These are phyloP conservation scores for Pythium plurisporium DNA, from an alignment of 352 stramenopile genomes.

Conservation along the genomic window DNA sequence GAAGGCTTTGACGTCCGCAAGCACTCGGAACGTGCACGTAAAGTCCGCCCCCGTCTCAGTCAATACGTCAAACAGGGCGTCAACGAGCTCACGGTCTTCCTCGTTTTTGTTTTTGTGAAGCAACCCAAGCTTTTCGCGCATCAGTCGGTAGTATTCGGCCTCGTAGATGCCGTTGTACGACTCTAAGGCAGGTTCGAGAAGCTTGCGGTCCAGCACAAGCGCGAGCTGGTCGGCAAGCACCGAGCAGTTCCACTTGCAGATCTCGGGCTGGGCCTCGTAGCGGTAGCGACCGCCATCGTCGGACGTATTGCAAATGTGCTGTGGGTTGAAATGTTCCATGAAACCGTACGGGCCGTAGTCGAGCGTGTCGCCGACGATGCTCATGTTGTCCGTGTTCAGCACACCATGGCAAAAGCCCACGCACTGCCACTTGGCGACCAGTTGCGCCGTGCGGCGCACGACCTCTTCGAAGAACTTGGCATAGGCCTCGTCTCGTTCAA, in stretches of 20 bases:
- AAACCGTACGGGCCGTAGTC: conserved; percentile 93
- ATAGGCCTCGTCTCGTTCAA: conserved; percentile 22
- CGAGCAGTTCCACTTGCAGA: conserved; percentile 84
- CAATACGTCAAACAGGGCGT: conserved; percentile 53
- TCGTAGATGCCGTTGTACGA: conserved; percentile 47
- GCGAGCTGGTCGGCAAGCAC: conserved; percentile 65
- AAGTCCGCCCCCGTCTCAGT: conserved; percentile 69
- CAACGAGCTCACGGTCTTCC: conserved; percentile 44
- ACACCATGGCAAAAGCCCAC: conserved; percentile 91
- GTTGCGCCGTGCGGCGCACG: conserved; percentile 56
- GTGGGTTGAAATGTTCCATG: conserved; percentile 88
- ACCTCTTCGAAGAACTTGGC: conserved; percentile 61
- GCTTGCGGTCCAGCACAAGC: conserved; percentile 35
- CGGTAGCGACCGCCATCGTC: conserved; percentile 77
- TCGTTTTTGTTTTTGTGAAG: conserved; percentile 22
- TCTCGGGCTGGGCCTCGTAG: conserved; percentile 76
- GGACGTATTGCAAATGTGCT: conserved; percentile 80
- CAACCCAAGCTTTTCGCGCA: conserved; percentile 70
- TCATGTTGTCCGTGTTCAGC: conserved; percentile 93
- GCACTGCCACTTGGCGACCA: conserved; percentile 82
- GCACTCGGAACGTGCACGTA: conserved; percentile 63
- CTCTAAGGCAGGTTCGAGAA: conserved; percentile 28
- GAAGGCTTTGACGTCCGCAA: conserved; percentile 45
- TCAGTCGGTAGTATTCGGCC: conserved; percentile 48
- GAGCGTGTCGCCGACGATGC: conserved; percentile 87